Evolutionary conservation across 495 filamentous ascomycete genomes (phyloP).

Genomic region (Neurospora sp.): DNA sequence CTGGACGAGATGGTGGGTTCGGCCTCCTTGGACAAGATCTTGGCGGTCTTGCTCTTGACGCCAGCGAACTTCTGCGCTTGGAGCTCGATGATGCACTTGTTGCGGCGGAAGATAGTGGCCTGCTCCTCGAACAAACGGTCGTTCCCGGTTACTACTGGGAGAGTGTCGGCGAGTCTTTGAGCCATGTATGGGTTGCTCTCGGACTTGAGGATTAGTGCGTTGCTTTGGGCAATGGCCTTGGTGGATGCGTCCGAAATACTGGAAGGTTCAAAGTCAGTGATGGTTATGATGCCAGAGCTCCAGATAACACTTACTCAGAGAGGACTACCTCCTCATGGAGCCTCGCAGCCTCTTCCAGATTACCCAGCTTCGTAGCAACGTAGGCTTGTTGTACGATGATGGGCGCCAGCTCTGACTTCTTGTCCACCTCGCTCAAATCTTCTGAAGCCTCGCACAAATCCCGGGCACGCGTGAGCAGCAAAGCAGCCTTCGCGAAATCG

Average conservation of each 20-base stretch:
- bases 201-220: conserved; percentile 52
- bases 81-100: conserved; percentile 65
- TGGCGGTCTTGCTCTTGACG: conserved; percentile 55
- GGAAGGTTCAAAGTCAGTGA: conserved; percentile 15
- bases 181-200: conserved; percentile 67
- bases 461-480: conserved; percentile 76
- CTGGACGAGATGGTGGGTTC: conserved; percentile 44
- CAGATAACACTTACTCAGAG: conserved; percentile 25
- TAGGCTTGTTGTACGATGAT: conserved; percentile 84
- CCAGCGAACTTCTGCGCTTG: conserved; percentile 68
- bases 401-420: conserved; percentile 69
- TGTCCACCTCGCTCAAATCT: conserved; percentile 75
- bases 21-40: conserved; percentile 39
- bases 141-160: conserved; percentile 46
- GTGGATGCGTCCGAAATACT: conserved; percentile 75
- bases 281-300: neutral
- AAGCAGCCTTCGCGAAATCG: conserved; percentile 60
- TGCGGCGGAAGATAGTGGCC: conserved; percentile 52
- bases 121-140: conserved; percentile 77
- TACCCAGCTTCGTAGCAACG: conserved; percentile 62
- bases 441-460: conserved; percentile 78
- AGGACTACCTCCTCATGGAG: conserved; percentile 50
- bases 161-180: conserved; percentile 54
- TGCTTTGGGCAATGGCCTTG: conserved; percentile 68
- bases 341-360: conserved; percentile 59